Evolutionary conservation across 176 grass and related monocot genomes (phyloP).

Genomic region (Melocanna baccifera): DNA sequence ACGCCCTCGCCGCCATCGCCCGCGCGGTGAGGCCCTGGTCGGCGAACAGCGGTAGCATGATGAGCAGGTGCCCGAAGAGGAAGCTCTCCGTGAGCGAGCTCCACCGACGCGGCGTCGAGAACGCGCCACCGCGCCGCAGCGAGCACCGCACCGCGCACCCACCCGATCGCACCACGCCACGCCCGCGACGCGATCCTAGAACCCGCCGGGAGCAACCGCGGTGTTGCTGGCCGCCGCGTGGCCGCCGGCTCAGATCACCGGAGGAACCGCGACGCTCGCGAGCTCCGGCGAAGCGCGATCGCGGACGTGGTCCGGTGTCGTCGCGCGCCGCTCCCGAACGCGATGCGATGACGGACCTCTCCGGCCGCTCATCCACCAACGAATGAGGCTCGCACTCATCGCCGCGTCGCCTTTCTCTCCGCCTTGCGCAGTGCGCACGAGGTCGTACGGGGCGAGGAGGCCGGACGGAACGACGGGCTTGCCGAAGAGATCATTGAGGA

Average conservation of each 20-base stretch:
- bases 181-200: background rate
- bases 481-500: background rate
- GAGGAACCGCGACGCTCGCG: background rate
- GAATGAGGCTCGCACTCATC: background rate
- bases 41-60: constrained; percentile 23
- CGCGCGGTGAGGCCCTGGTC: constrained; percentile 31
- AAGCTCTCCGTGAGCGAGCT: constrained; percentile 39
- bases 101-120: constrained; percentile 39
- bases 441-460: constrained; percentile 2
- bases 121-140: constrained; percentile 21
- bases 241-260: background rate
- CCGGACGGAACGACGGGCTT: constrained; percentile 38
- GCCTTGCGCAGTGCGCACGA: background rate
- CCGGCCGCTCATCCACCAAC: constrained; percentile 10
- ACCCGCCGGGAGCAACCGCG: constrained; percentile 11
- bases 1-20: too few relatives aligned
- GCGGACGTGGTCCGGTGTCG: background rate
- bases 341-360: background rate
- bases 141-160: constrained; percentile 41
- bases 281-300: constrained; percentile 14
- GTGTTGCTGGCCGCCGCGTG: background rate
- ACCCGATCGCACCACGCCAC: constrained; percentile 11
- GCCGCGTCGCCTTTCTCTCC: background rate
- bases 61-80: constrained; percentile 31
- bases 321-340: background rate